Evolutionary conservation across 345 rosid genomes (phyloP).

Genomic region (Gossypium mustelinum): DNA sequence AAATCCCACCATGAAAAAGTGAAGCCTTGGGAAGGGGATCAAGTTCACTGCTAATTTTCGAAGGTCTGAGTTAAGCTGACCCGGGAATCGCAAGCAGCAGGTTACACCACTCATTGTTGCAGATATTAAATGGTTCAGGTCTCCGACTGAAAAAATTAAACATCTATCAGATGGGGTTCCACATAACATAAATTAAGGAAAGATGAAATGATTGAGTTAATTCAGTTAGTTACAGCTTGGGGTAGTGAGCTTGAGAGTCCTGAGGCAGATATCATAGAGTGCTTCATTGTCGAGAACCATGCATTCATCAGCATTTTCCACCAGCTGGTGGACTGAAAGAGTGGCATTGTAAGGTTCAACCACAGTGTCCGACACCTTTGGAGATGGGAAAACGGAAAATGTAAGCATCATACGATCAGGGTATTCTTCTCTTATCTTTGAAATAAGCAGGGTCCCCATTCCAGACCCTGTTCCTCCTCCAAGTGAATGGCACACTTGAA

Average conservation of each 20-base stretch:
- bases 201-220: background rate
- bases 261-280: slow-evolving; percentile 33
- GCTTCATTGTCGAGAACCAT: slow-evolving; percentile 39
- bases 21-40: slow-evolving; percentile 17
- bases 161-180: background rate
- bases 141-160: slow-evolving; percentile 4
- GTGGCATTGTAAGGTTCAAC: slow-evolving; percentile 40
- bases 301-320: slow-evolving; percentile 35
- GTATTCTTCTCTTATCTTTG: slow-evolving; percentile 35
- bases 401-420: slow-evolving; percentile 34
- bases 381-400: slow-evolving; percentile 36
- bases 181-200: background rate
- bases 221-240: slow-evolving; percentile 29
- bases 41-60: slow-evolving; percentile 11
- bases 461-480: slow-evolving; percentile 35
- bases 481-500: slow-evolving; percentile 34
- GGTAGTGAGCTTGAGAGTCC: slow-evolving; percentile 33
- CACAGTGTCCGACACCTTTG: slow-evolving; percentile 35
- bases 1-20: slow-evolving; percentile 18
- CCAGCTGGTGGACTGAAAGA: slow-evolving; percentile 32
- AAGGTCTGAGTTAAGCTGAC: slow-evolving; percentile 18
- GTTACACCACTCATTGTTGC: slow-evolving; percentile 20
- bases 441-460: slow-evolving; percentile 35
- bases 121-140: slow-evolving; percentile 15
- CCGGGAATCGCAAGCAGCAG: slow-evolving; percentile 14